Evolutionary conservation across 495 filamentous ascomycete genomes (phyloP).

Genomic region (Annulohypoxylon bovei): DNA sequence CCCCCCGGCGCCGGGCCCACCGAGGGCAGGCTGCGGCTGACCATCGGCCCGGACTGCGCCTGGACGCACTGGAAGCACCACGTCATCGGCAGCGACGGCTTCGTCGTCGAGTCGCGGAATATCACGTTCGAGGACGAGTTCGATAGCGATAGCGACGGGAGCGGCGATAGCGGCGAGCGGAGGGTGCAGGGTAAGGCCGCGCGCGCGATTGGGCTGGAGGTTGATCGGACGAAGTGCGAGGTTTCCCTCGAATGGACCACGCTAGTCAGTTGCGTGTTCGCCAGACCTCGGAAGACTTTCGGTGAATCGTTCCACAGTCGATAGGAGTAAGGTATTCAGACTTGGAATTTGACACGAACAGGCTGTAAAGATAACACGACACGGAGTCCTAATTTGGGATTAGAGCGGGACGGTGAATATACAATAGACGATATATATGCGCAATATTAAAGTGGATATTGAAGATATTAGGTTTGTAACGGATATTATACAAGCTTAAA

Average conservation of each 20-base stretch:
- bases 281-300: slow-evolving; percentile 16
- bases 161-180: neutral
- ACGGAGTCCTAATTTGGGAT: neutral
- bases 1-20: slow-evolving; percentile 13
- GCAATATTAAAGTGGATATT: neutral
- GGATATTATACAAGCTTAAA: neutral
- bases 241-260: slow-evolving; percentile 27
- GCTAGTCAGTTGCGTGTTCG: slow-evolving; percentile 28
- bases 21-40: slow-evolving; percentile 15
- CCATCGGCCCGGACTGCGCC: slow-evolving; percentile 15
- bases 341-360: neutral
- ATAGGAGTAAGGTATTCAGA: neutral
- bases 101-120: slow-evolving; percentile 19
- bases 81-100: slow-evolving; percentile 25
- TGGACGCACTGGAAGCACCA: slow-evolving; percentile 36
- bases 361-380: neutral
- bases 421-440: neutral
- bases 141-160: neutral
- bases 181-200: neutral
- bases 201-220: slow-evolving; percentile 25
- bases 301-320: neutral
- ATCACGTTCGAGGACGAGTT: slow-evolving; percentile 21
- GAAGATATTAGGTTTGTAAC: neutral
- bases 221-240: slow-evolving; percentile 29
- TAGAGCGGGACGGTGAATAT: neutral